Evolutionary conservation across 2,329 filamentous ascomycete genomes (phyloP).

Genomic region (Claviceps digitariae): DNA sequence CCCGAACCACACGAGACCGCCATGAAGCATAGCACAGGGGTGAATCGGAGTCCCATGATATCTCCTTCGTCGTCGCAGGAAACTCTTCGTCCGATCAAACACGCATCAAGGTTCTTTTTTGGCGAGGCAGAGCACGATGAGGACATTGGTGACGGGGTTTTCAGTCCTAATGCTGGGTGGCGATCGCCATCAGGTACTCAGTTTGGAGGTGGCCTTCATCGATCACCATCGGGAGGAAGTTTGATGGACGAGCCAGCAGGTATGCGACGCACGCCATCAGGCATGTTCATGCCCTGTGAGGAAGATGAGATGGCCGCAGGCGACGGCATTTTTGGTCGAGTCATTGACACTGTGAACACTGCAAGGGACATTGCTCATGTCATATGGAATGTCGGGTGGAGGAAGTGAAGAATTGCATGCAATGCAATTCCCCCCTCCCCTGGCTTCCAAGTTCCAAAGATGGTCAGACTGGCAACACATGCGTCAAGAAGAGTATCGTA

Average conservation of each 20-base stretch:
- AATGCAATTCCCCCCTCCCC: no score
- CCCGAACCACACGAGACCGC: conserved; percentile 50
- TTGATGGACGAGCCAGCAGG: conserved; percentile 41
- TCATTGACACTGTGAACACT: conserved; percentile 69
- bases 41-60: conserved; percentile 35
- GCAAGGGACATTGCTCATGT: conserved; percentile 58
- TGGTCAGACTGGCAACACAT: no score
- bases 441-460: no score
- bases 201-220: conserved; percentile 23
- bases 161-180: conserved; percentile 19
- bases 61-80: conserved; percentile 74
- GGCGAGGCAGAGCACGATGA: conserved; percentile 45
- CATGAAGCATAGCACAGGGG: conserved; percentile 43
- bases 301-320: conserved; percentile 51
- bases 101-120: conserved; percentile 49
- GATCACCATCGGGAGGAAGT: conserved; percentile 34
- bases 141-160: conserved; percentile 29
- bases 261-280: conserved; percentile 67
- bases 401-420: conserved; percentile 26
- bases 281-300: conserved; percentile 85
- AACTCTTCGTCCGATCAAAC: conserved; percentile 58
- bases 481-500: no score
- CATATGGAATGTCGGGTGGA: conserved; percentile 59
- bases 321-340: conserved; percentile 58
- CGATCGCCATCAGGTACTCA: conserved; percentile 15